Conservation (phyloP, 306 rosid genomes). For the Abrus pulchellus region DNA sequence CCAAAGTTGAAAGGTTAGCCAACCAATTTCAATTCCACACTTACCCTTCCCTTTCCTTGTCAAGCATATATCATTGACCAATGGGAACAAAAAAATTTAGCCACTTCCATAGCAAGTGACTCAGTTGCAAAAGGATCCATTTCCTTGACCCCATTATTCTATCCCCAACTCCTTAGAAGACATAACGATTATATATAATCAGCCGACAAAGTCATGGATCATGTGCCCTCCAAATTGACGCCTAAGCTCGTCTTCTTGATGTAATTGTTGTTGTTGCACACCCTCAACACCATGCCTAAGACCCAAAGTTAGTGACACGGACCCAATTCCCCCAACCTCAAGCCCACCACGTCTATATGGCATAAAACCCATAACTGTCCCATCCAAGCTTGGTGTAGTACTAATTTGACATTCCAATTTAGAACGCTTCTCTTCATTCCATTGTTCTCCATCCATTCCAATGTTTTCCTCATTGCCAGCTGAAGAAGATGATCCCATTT, state of each 20-base stretch:
- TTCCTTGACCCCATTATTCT: background rate
- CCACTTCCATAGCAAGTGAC: conserved; percentile 10
- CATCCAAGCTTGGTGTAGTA: conserved; percentile 57
- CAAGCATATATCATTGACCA: background rate
- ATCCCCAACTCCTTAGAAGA: background rate
- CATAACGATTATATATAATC: background rate
- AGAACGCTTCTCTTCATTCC: conserved; percentile 72
- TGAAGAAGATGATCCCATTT: conserved; percentile 48
- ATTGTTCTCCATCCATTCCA: conserved; percentile 43
- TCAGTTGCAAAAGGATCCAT: background rate
- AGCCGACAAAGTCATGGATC: conserved; percentile 77
- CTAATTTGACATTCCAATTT: conserved; percentile 58
- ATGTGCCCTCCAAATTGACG: conserved; percentile 67
- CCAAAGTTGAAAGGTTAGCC: background rate
- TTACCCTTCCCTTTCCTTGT: background rate
- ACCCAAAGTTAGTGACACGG: conserved; percentile 82
- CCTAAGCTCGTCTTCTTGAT: conserved; percentile 64
- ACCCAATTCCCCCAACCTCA: conserved; percentile 69
- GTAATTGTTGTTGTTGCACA: conserved; percentile 55
- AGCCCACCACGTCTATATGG: conserved; percentile 61
- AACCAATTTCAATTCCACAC: background rate
- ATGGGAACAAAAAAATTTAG: background rate
- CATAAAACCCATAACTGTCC: conserved; percentile 71
- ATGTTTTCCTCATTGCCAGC: conserved; percentile 45
- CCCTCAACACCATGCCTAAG: conserved; percentile 74